Conservation (phyloP, 2,329 filamentous ascomycete genomes). For the Ascochyta koolunga region DNA sequence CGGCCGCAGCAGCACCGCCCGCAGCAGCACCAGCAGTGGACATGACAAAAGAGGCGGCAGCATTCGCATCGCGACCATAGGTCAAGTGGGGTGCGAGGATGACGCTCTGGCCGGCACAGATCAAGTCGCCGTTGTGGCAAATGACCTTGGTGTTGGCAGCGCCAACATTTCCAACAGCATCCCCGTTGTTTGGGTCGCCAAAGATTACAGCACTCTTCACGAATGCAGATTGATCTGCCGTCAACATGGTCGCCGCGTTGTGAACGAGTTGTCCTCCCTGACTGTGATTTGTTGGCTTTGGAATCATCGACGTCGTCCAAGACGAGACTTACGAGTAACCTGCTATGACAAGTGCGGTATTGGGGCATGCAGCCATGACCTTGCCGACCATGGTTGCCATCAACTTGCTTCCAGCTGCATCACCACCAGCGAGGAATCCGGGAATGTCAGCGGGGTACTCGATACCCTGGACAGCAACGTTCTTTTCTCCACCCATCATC, state of each 20-base stretch:
- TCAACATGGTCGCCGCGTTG: slow-evolving; percentile 49
- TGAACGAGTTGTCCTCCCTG: slow-evolving; percentile 54
- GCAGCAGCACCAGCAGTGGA: slow-evolving; percentile 17
- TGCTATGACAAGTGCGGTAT: slow-evolving; percentile 55
- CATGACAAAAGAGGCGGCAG: slow-evolving; percentile 42
- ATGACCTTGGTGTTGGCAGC: slow-evolving; percentile 41
- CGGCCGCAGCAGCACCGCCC: slow-evolving; percentile 11
- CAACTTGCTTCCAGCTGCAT: slow-evolving; percentile 50
- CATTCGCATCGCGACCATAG: slow-evolving; percentile 39
- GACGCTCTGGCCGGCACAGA: slow-evolving; percentile 39
- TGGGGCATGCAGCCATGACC: slow-evolving; percentile 52
- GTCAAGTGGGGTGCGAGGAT: slow-evolving; percentile 44
- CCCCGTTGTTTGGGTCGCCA: slow-evolving; percentile 46
- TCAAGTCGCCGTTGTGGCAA: slow-evolving; percentile 44
- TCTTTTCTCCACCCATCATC: slow-evolving; percentile 49
- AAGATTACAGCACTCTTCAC: slow-evolving; percentile 44
- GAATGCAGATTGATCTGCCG: slow-evolving; percentile 29
- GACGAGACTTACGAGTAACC: slow-evolving; percentile 54
- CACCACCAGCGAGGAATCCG: slow-evolving; percentile 57
- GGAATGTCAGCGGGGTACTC: slow-evolving; percentile 56
- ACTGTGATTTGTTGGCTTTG: slow-evolving; percentile 16
- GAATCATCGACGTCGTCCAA: background rate
- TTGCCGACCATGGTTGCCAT: slow-evolving; percentile 53
- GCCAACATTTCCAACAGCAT: slow-evolving; percentile 41
- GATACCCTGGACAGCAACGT: slow-evolving; percentile 61